Conservation (phyloP, 345 rosid genomes). For the Salix arbutifolia region DNA sequence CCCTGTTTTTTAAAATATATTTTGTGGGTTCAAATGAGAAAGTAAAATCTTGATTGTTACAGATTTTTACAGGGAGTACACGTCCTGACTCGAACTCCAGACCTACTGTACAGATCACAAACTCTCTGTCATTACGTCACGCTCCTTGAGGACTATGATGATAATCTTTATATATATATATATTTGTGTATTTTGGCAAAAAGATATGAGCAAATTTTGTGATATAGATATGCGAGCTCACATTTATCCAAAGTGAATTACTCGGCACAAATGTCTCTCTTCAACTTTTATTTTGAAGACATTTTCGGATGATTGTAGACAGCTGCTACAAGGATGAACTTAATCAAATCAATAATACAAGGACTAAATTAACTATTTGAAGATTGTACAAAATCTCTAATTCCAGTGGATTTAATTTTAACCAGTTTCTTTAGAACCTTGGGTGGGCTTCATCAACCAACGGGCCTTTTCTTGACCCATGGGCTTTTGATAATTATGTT, state of each 20-base stretch:
- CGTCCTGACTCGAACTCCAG: no score
- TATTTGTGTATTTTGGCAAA: neutral
- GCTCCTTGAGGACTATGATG: rapidly evolving
- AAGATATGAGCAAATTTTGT: neutral
- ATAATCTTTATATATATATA: neutral
- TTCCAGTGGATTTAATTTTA: neutral
- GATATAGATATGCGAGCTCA: neutral
- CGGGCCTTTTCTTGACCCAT: neutral
- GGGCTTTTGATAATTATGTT: neutral
- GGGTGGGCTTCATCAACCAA: neutral
- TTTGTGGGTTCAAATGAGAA: no score
- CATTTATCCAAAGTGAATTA: neutral
- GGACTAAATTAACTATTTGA: neutral
- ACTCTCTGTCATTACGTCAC: rapidly evolving
- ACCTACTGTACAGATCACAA: rapidly evolving
- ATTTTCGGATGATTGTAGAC: neutral
- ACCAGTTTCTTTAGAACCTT: neutral
- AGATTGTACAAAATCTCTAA: neutral
- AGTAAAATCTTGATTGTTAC: no score
- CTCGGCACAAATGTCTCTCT: neutral
- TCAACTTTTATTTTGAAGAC: neutral
- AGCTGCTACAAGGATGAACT: neutral
- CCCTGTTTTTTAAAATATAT: no score
- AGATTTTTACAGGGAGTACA: no score
- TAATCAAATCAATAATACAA: neutral